Conservation (phyloP, 768 basidiomycete species). For the Suillus plorans region DNA sequence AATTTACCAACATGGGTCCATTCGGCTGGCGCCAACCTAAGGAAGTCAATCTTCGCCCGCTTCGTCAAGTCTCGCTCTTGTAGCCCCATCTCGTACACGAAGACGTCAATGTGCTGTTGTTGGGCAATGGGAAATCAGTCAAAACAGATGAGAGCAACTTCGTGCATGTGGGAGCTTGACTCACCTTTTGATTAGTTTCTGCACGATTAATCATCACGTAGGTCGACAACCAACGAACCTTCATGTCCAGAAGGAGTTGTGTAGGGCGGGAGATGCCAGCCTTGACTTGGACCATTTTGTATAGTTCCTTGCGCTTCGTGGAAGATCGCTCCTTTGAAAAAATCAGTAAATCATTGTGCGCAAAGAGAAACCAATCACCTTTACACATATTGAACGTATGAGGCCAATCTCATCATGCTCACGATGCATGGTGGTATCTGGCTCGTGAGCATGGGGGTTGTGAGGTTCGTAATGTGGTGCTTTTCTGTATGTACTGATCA, state of each 20-base stretch:
- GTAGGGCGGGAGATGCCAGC: not conserved
- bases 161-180: not conserved
- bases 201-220: slow-evolving; percentile 27
- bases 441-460: not conserved
- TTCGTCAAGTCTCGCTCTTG: not conserved
- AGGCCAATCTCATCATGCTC: slow-evolving; percentile 24
- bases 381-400: slow-evolving; percentile 16
- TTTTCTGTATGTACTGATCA: slow-evolving; percentile 17
- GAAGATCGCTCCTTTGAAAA: slow-evolving; percentile 24
- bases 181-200: not conserved
- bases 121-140: not conserved
- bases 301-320: slow-evolving; percentile 9
- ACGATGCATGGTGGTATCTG: not conserved
- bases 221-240: slow-evolving; percentile 33
- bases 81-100: not conserved
- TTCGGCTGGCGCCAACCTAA: not conserved
- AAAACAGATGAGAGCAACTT: too few species aligned
- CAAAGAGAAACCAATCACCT: not conserved
- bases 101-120: not conserved
- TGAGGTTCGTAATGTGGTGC: not conserved
- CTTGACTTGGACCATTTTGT: slow-evolving; percentile 20
- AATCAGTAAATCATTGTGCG: not conserved
- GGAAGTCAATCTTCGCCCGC: not conserved
- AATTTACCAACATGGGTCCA: not conserved
- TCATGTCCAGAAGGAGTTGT: slow-evolving; percentile 29